Percentiles rank a stretch among this genome's conserved stretches.
Conservation (phyloP, 768 basidiomycete species). For the Collybiopsis luxurians region DNA sequence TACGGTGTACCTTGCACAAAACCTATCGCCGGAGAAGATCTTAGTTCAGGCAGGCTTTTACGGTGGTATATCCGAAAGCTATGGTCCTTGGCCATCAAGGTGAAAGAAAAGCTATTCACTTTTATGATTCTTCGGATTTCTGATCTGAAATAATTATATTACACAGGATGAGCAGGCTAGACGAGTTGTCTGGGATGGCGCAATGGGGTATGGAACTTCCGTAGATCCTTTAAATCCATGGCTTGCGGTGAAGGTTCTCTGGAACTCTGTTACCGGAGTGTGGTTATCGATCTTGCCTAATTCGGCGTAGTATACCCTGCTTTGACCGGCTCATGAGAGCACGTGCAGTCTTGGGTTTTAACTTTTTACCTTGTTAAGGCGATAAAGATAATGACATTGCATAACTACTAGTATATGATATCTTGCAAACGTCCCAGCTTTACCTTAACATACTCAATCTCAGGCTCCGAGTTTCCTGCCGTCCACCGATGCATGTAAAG, state of each 20-base stretch:
- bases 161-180: conserved; percentile 7
- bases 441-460: too few species aligned
- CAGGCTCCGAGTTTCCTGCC: too few species aligned
- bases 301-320: too few species aligned
- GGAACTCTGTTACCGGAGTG: not conserved
- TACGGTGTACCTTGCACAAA: conserved; percentile 12
- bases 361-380: too few species aligned
- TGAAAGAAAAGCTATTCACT: not conserved
- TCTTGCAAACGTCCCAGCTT: too few species aligned
- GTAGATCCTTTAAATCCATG: not conserved
- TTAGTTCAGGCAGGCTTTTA: not conserved
- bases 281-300: too few species aligned
- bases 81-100: conserved; percentile 2
- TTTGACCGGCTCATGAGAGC: too few species aligned
- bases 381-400: too few species aligned
- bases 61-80: conserved; percentile 12
- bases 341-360: too few species aligned
- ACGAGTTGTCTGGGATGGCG: not conserved
- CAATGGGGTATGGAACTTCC: not conserved
- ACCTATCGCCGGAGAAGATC: conserved; percentile 11
- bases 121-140: not conserved
- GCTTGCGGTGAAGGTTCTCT: not conserved
- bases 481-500: too few species aligned
- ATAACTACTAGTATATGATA: too few species aligned
- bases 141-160: not conserved